Percentiles rank a stretch among this genome's conserved stretches.
Evolutionary conservation across 2,329 filamentous ascomycete species (phyloP).

Genomic region (Esteya vermicola): DNA sequence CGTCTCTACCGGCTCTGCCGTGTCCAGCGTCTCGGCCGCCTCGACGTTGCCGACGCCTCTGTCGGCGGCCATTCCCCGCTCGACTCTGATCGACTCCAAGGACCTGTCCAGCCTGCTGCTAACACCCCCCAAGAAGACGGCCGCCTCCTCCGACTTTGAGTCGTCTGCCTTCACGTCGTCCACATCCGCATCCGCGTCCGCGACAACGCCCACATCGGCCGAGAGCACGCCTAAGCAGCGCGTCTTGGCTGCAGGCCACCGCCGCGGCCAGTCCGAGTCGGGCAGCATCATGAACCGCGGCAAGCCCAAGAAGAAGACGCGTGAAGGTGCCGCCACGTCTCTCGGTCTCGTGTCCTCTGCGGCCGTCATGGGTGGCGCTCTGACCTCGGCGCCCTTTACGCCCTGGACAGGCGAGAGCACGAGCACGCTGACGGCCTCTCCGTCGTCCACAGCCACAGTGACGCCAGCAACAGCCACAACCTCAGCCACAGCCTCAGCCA

Average conservation of each 20-base stretch:
- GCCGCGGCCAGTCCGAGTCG: slow-evolving; percentile 41
- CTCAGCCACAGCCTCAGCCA: not conserved
- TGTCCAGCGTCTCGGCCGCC: slow-evolving; percentile 18
- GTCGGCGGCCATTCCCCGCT: too few relatives aligned
- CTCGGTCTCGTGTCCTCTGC: not conserved
- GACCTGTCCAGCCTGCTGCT: too few relatives aligned
- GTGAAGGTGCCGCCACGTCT: slow-evolving; percentile 1
- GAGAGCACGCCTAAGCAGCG: slow-evolving; percentile 10
- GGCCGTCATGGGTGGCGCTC: slow-evolving; percentile 1
- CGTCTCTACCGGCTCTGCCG: slow-evolving; percentile 18
- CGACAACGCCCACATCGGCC: not conserved
- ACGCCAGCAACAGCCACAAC: not conserved
- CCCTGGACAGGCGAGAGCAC: too few relatives aligned
- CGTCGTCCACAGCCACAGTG: not conserved
- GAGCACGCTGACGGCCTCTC: not conserved
- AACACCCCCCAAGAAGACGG: too few relatives aligned
- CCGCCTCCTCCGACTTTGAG: too few relatives aligned
- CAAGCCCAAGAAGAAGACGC: slow-evolving; percentile 39
- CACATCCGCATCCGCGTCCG: too few relatives aligned
- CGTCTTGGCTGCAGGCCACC: slow-evolving; percentile 22
- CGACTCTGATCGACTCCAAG: not conserved
- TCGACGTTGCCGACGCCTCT: slow-evolving; percentile 31
- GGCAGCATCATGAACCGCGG: slow-evolving; percentile 47
- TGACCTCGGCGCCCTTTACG: too few relatives aligned
- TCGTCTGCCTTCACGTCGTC: too few relatives aligned